Evolutionary conservation across 2,329 filamentous ascomycete genomes (phyloP).

Genomic region (Pseudogymnoascus sp.): DNA sequence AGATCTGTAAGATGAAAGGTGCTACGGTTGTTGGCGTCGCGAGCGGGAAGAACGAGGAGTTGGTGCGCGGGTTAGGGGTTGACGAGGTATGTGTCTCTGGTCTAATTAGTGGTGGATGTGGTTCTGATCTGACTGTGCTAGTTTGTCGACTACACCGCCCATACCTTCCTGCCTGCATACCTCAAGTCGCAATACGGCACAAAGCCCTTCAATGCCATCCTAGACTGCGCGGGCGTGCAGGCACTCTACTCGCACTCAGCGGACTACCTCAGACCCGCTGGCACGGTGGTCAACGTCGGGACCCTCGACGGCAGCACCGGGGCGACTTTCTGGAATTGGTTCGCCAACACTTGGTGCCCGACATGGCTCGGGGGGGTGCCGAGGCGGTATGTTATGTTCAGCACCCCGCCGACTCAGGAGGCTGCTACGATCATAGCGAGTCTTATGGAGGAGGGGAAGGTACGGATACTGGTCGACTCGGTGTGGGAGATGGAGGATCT

Average conservation of each 20-base stretch:
- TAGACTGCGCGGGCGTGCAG: conserved; percentile 12
- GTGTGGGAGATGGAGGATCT: conserved; percentile 31
- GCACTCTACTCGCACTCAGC: conserved; percentile 12
- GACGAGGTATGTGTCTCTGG: conserved; percentile 8
- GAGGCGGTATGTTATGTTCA: conserved; percentile 11
- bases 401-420: conserved; percentile 9
- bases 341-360: conserved; percentile 11
- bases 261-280: conserved; percentile 9
- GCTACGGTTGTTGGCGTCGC: conserved; percentile 9
- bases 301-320: not conserved
- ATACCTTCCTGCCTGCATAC: conserved; percentile 5
- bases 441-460: conserved; percentile 11
- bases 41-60: conserved; percentile 10
- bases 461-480: conserved; percentile 23
- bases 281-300: conserved; percentile 11
- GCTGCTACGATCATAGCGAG: conserved; percentile 6
- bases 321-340: conserved; percentile 7
- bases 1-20: conserved; percentile 11
- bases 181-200: conserved; percentile 8
- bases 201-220: conserved; percentile 10
- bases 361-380: conserved; percentile 12
- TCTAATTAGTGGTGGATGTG: not conserved
- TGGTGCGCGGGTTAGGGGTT: conserved; percentile 11
- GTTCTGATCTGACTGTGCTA: not conserved
- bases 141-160: conserved; percentile 1